Evolutionary conservation across 176 grass and related monocot species (phyloP).

Genomic region (Paspalum notatum): DNA sequence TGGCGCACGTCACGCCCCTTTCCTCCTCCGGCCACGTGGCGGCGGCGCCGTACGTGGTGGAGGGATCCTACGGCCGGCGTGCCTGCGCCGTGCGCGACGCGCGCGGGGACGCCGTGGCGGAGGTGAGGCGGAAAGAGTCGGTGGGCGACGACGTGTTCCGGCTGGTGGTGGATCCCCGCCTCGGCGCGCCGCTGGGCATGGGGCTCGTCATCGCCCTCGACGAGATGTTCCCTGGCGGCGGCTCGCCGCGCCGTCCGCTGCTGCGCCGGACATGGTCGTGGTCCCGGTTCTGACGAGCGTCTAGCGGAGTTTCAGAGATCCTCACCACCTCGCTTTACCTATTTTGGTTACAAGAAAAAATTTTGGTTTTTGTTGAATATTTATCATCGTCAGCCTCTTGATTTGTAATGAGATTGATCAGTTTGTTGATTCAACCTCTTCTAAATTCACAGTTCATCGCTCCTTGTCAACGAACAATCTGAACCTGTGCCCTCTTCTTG

Average conservation of each 20-base stretch:
- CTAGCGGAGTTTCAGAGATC: too few relatives aligned
- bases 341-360: too few relatives aligned
- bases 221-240: slow-evolving; percentile 57
- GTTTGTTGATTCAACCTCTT: too few relatives aligned
- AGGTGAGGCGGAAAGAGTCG: slow-evolving; percentile 63
- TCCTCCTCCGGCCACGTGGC: neutral
- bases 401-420: too few relatives aligned
- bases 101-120: slow-evolving; percentile 51
- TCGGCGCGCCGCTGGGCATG: slow-evolving; percentile 62
- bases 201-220: slow-evolving; percentile 74
- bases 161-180: slow-evolving; percentile 37
- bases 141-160: slow-evolving; percentile 68
- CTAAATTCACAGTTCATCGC: too few relatives aligned
- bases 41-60: slow-evolving; percentile 47
- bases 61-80: slow-evolving; percentile 70
- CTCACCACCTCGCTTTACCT: too few relatives aligned
- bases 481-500: too few relatives aligned
- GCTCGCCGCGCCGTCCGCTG: slow-evolving; percentile 4
- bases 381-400: too few relatives aligned
- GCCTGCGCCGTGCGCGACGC: slow-evolving; percentile 55
- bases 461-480: too few relatives aligned
- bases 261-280: slow-evolving; percentile 54
- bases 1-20: slow-evolving; percentile 51
- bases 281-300: too few relatives aligned
- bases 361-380: too few relatives aligned